Percentiles rank a stretch among this genome's conserved stretches.
Evolutionary conservation across 495 filamentous ascomycete genomes (phyloP).

Genomic region (Entonaema liquescens): DNA sequence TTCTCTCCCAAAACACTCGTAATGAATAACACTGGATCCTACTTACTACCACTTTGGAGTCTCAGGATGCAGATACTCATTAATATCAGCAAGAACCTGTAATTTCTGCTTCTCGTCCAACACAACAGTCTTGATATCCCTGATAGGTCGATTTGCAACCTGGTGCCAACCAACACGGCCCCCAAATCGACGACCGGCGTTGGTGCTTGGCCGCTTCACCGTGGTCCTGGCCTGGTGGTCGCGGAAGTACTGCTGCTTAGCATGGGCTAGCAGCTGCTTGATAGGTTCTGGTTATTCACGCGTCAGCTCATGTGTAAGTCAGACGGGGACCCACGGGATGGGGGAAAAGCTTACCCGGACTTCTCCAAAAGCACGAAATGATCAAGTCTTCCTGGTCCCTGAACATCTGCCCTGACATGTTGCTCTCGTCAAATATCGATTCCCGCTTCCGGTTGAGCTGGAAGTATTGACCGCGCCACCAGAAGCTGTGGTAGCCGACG

Average conservation of each 20-base stretch:
- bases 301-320: not conserved
- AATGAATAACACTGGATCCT: not conserved
- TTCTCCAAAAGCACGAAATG: slow-evolving; percentile 56
- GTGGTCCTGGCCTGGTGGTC: slow-evolving; percentile 59
- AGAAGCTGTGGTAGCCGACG: slow-evolving; percentile 52
- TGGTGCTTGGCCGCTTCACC: slow-evolving; percentile 56
- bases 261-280: slow-evolving; percentile 66
- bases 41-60: slow-evolving; percentile 73
- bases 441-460: slow-evolving; percentile 51
- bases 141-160: slow-evolving; percentile 72
- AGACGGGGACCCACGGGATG: not conserved
- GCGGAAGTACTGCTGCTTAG: slow-evolving; percentile 60
- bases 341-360: slow-evolving; percentile 41
- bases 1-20: not conserved
- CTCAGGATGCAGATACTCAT: slow-evolving; percentile 82
- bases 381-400: slow-evolving; percentile 53
- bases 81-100: slow-evolving; percentile 78
- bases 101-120: slow-evolving; percentile 79
- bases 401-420: slow-evolving; percentile 33
- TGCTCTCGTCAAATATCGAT: slow-evolving; percentile 44
- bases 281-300: slow-evolving; percentile 58
- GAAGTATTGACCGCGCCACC: slow-evolving; percentile 53
- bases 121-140: slow-evolving; percentile 85
- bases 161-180: slow-evolving; percentile 65
- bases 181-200: slow-evolving; percentile 45